A percentile compares a stretch with the other conserved stretches of the same genome.
Evolutionary conservation across 352 stramenopile species (phyloP).

Genomic region (Globisporangium yorkense): DNA sequence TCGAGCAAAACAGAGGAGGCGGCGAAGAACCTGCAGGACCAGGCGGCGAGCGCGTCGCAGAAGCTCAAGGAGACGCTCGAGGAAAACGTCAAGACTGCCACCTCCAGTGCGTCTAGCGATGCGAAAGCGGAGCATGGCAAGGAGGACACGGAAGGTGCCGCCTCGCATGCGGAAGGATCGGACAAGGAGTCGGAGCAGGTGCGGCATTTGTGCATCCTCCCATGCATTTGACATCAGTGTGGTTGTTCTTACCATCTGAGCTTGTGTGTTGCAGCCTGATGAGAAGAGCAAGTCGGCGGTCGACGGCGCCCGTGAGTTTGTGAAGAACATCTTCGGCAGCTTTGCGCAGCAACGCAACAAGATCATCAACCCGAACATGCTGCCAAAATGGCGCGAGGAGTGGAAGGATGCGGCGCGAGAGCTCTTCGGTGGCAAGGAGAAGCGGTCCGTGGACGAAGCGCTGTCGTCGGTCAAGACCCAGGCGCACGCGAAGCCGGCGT

Average conservation of each 20-base stretch:
- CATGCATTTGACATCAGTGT: constrained; percentile 1
- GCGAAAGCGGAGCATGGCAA: constrained; percentile 14
- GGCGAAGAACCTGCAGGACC: constrained; percentile 49
- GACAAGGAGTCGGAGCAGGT: constrained; percentile 4
- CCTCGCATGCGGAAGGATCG: neutral
- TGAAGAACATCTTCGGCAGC: constrained; percentile 48
- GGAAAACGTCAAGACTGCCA: constrained; percentile 22
- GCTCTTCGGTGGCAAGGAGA: constrained; percentile 71
- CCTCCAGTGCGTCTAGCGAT: constrained; percentile 2
- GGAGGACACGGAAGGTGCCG: constrained; percentile 14
- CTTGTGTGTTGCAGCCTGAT: constrained; percentile 12
- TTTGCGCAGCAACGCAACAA: constrained; percentile 53
- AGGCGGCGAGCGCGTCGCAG: constrained; percentile 49
- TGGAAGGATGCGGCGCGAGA: constrained; percentile 71
- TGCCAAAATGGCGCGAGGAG: constrained; percentile 49
- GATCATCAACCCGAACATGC: constrained; percentile 42
- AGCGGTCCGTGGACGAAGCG: constrained; percentile 68
- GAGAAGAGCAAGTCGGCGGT: constrained; percentile 19
- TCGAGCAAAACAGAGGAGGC: constrained; percentile 49
- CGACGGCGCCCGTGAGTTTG: constrained; percentile 41
- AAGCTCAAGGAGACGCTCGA: constrained; percentile 59
- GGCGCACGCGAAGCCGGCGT: constrained; percentile 26
- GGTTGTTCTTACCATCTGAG: neutral
- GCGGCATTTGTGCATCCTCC: neutral
- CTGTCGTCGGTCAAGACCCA: constrained; percentile 60